phyloP scores from a whole-genome alignment of 2,329 filamentous ascomycete genomes.

The Claviceps fusiformis region DNA sequence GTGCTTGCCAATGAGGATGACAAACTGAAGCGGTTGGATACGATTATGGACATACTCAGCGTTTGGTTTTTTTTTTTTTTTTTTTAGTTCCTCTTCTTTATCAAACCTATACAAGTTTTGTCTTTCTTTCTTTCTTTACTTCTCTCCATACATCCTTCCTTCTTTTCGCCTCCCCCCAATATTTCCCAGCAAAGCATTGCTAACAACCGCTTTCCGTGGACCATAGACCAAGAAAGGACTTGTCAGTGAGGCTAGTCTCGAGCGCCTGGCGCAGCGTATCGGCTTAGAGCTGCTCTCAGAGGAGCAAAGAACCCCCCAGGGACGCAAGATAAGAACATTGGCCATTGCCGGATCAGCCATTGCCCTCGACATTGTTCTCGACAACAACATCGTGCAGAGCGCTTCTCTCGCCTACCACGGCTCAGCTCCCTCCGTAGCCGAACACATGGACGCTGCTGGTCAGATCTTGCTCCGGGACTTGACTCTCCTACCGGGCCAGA shows the following conservation, averaged over 20 bases:
- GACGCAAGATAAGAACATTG: conserved; percentile 38
- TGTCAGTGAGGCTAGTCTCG: conserved; percentile 63
- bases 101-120: too few relatives aligned
- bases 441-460: conserved; percentile 47
- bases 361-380: conserved; percentile 46
- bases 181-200: not conserved
- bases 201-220: not conserved
- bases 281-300: conserved; percentile 55
- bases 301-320: conserved; percentile 30
- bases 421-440: conserved; percentile 42
- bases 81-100: not conserved
- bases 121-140: not conserved
- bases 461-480: conserved; percentile 55
- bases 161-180: too few relatives aligned
- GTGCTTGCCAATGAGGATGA: conserved; percentile 38
- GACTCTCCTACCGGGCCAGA: conserved; percentile 42
- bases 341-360: conserved; percentile 50
- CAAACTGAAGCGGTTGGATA: conserved; percentile 38
- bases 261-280: conserved; percentile 52
- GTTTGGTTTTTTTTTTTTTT: conserved; percentile 19
- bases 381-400: conserved; percentile 46
- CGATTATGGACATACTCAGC: conserved; percentile 34
- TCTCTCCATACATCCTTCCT: not conserved
- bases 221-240: conserved; percentile 38
- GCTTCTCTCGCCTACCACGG: conserved; percentile 52